phyloP scores from a whole-genome alignment of 2,329 filamentous ascomycete species.

The Beauveria australis region DNA sequence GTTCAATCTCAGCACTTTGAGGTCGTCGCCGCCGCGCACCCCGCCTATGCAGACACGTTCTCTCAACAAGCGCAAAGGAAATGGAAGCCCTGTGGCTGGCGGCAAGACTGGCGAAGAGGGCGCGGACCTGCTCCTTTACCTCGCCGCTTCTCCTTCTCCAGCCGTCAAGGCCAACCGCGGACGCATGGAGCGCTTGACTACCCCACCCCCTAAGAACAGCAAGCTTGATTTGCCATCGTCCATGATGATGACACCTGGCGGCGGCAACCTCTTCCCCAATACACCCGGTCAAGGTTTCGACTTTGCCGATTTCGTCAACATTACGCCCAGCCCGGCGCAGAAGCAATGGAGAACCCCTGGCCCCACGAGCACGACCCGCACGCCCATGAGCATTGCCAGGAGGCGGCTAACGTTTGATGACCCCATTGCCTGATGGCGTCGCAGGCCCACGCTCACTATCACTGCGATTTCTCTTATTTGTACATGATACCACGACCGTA shows the following conservation, averaged over 20 bases:
- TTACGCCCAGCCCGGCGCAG: slow-evolving; percentile 91
- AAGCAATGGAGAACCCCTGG: slow-evolving; percentile 78
- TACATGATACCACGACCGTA: slow-evolving; percentile 29
- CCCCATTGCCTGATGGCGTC: slow-evolving; percentile 39
- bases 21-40: slow-evolving; percentile 77
- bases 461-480: slow-evolving; percentile 11
- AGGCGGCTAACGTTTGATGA: slow-evolving; percentile 77
- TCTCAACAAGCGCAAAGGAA: slow-evolving; percentile 38
- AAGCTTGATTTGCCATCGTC: slow-evolving; percentile 67
- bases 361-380: slow-evolving; percentile 41
- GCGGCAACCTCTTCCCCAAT: slow-evolving; percentile 58
- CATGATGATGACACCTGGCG: slow-evolving; percentile 81
- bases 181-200: slow-evolving; percentile 62
- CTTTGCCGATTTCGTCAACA: slow-evolving; percentile 95
- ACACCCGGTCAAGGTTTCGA: slow-evolving; percentile 83
- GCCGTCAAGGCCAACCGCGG: slow-evolving; percentile 50
- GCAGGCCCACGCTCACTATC: not conserved
- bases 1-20: slow-evolving; percentile 55
- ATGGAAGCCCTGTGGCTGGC: slow-evolving; percentile 33
- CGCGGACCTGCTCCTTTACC: slow-evolving; percentile 70
- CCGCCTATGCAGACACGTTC: slow-evolving; percentile 58
- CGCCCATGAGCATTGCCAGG: slow-evolving; percentile 59
- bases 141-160: slow-evolving; percentile 86
- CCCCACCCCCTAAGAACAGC: slow-evolving; percentile 62
- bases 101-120: slow-evolving; percentile 68